Base-by-base conservation (phyloP, 2,329 filamentous ascomycete genomes). In the Aspergillus sergii region DNA sequence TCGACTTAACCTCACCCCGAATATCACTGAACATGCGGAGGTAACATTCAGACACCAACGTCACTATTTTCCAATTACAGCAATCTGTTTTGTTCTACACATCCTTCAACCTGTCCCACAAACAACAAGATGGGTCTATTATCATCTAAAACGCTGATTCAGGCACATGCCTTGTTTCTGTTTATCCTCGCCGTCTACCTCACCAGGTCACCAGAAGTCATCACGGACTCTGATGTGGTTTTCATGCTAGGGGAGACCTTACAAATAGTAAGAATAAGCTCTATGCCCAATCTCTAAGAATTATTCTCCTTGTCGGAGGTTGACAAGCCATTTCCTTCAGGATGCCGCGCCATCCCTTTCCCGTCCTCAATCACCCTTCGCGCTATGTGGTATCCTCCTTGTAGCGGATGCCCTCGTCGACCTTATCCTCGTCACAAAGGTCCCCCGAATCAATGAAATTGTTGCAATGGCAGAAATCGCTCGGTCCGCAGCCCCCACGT, bases 121-220 rank as follows among this genome's bases (percentile, higher is more conserved):
- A 34, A 54, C 26, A 39, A 36, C 57, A 82, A 59, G 65, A 97
- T 97, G 94, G 90, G 88, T 36, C 83, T 96, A 76, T 85, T 97
- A 73, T 93, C 92, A 2, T 89, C 89, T 64, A 90, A 86, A 74
- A 92, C 90, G 10, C 89, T 97, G 77, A 90, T 97, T 71, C 90
- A 91, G 70, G 89, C 88, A 58, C 82, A 97, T 70, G 91, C 91
- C 70, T 86, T 96, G 75, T 93, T 95, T 82, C 92, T 97, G 80
- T 79, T 97, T 68, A 92, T 91, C 7, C 83, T 95, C 56, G 93
- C 89, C 71, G 93, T 90, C 79, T 92, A 95, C 82, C 90, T 97
- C 80, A 84, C 96, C 71, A 90, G 87, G 48, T 89, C 85, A 63
- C 94, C 94, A 7, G 80, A 82, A 65, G 84, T 86, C 50, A 84